Evolutionary conservation across 2,329 filamentous ascomycete genomes (phyloP).

Genomic region (Trichoderma brevicompactum): DNA sequence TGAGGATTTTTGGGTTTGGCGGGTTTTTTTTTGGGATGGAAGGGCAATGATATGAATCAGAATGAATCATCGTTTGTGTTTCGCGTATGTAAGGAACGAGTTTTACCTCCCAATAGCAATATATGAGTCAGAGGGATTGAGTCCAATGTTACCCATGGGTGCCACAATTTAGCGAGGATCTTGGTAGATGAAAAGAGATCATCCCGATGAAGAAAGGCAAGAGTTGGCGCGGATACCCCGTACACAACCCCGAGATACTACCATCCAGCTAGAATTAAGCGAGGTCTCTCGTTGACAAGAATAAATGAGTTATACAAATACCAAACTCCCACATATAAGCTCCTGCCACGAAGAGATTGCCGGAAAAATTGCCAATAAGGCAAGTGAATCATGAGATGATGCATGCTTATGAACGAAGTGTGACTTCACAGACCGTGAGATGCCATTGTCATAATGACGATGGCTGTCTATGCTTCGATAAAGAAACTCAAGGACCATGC

Average conservation of each 20-base stretch:
- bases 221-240: neutral
- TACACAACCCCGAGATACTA: neutral
- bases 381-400: neutral
- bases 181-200: neutral
- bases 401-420: neutral
- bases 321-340: neutral
- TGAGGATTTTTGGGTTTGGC: neutral
- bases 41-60: slow-evolving; percentile 3
- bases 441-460: neutral
- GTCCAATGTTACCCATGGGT: neutral
- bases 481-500: too few species aligned
- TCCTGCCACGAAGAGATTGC: neutral
- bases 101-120: neutral
- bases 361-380: neutral
- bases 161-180: neutral
- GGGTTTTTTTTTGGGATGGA: neutral
- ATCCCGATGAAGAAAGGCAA: neutral
- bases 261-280: neutral
- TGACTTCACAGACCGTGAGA: neutral
- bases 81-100: neutral
- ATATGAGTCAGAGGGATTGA: neutral
- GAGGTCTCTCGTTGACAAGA: neutral
- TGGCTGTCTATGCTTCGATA: neutral
- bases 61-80: slow-evolving; percentile 1
- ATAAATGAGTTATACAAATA: neutral